phyloP scores from a whole-genome alignment of 495 filamentous ascomycete genomes.

The Xylaria nigripes region DNA sequence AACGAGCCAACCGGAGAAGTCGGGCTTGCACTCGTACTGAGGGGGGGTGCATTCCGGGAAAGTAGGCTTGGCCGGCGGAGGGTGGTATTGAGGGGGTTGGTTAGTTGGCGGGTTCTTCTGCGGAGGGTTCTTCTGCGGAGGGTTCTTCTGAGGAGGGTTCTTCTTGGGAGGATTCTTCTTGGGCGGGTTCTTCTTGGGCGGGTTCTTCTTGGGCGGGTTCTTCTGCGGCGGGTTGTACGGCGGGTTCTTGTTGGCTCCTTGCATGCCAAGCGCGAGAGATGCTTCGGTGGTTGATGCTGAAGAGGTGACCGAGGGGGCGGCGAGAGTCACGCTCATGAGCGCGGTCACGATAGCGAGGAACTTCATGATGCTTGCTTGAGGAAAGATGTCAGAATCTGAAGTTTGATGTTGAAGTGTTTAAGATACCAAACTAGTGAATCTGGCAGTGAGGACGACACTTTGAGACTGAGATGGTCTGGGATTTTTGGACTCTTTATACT shows the following conservation, averaged over 20 bases:
- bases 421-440: no score
- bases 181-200: no score
- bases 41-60: constrained; percentile 13
- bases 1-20: constrained; percentile 25
- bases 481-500: no score
- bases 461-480: no score
- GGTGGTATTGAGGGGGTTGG: constrained; percentile 8
- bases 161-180: neutral
- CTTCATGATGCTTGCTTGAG: constrained; percentile 1
- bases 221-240: no score
- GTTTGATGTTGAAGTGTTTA: neutral
- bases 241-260: no score
- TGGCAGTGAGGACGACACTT: no score
- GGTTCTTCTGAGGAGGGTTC: neutral
- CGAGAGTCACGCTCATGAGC: neutral
- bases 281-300: no score
- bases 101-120: neutral
- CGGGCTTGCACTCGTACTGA: constrained; percentile 19
- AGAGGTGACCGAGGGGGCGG: neutral
- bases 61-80: constrained; percentile 5
- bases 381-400: neutral
- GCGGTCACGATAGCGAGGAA: neutral
- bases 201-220: no score
- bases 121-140: neutral
- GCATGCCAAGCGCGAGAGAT: no score